Conservation (phyloP, 192 early-diverging fungal genomes). For the Coemansia sp. region DNA sequence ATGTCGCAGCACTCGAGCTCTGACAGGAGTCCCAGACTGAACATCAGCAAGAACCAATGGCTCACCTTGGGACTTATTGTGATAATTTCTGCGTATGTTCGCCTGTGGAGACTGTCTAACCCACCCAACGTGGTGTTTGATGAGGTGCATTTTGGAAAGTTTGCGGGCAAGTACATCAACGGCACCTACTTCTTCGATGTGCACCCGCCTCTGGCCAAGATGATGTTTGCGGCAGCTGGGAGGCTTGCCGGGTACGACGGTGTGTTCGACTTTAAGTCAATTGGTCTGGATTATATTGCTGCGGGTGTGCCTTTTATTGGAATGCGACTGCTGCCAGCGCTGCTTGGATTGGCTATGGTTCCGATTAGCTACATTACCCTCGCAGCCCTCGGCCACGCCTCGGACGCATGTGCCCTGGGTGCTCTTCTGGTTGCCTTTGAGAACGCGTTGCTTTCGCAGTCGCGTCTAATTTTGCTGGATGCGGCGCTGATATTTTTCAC, state of each 20-base stretch:
- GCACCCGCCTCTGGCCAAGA: slow-evolving; percentile 92
- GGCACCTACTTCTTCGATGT: slow-evolving; percentile 93
- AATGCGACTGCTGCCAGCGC: slow-evolving; percentile 76
- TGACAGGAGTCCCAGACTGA: slow-evolving; percentile 26
- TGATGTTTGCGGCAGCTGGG: slow-evolving; percentile 79
- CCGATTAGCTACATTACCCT: slow-evolving; percentile 84
- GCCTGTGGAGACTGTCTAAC: slow-evolving; percentile 48
- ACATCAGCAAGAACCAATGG: slow-evolving; percentile 47
- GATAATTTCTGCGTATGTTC: slow-evolving; percentile 48
- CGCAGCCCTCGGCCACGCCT: slow-evolving; percentile 75
- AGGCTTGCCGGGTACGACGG: slow-evolving; percentile 87
- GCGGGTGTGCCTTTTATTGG: slow-evolving; percentile 87
- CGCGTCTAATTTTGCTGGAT: slow-evolving; percentile 88
- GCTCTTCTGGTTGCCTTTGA: slow-evolving; percentile 83
- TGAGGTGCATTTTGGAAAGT: slow-evolving; percentile 99
- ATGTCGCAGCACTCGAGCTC: slow-evolving; percentile 12
- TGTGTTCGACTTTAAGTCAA: slow-evolving; percentile 89
- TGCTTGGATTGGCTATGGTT: slow-evolving; percentile 76
- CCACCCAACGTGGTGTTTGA: slow-evolving; percentile 70
- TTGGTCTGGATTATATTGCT: slow-evolving; percentile 86
- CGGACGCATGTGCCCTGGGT: slow-evolving; percentile 71
- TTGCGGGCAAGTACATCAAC: slow-evolving; percentile 84
- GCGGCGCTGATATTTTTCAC: slow-evolving; percentile 82
- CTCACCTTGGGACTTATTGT: slow-evolving; percentile 45
- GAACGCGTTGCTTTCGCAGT: slow-evolving; percentile 86